Percentiles rank a stretch among this genome's conserved stretches.
phyloP scores from a whole-genome alignment of 768 basidiomycete species.

The Zangia roseola region DNA sequence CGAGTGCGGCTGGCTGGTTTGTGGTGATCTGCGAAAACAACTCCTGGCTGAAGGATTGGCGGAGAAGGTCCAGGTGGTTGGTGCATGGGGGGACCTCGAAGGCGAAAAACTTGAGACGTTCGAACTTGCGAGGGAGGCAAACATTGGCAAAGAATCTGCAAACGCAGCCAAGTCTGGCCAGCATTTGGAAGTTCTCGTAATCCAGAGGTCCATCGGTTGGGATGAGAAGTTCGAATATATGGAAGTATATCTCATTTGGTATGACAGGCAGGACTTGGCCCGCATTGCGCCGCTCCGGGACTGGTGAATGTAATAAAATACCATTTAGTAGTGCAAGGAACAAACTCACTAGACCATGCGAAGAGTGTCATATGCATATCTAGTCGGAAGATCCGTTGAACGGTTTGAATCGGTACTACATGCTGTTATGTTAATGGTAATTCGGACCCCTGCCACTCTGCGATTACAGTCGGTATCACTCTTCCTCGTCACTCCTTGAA shows the following conservation, averaged over 20 bases:
- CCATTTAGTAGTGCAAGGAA: background rate
- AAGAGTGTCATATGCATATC: constrained; percentile 5
- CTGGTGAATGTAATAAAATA: constrained; percentile 12
- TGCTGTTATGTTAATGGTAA: too few species aligned
- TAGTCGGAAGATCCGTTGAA: too few species aligned
- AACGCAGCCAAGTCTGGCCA: constrained; percentile 35
- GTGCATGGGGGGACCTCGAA: constrained; percentile 14
- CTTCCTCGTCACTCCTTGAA: constrained; percentile 4
- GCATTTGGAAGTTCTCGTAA: constrained; percentile 6
- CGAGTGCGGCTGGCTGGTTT: constrained; percentile 26
- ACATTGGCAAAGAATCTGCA: too few species aligned
- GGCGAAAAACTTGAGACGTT: constrained; percentile 24
- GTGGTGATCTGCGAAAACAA: constrained; percentile 31
- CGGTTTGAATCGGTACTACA: too few species aligned
- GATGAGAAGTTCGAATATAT: constrained; percentile 37
- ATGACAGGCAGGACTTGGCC: too few species aligned
- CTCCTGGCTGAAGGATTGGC: background rate
- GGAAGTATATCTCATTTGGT: constrained; percentile 46
- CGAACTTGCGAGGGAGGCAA: constrained; percentile 42
- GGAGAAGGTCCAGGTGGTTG: background rate
- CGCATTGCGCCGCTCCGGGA: too few species aligned
- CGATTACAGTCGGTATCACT: background rate
- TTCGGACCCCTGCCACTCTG: too few species aligned
- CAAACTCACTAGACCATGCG: constrained; percentile 3
- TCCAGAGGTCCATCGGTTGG: constrained; percentile 13